Evolutionary conservation across 305 asterid species (phyloP), one percentile per base, ranked within the genome.

Genomic region (Petunia hybrid): DNA sequence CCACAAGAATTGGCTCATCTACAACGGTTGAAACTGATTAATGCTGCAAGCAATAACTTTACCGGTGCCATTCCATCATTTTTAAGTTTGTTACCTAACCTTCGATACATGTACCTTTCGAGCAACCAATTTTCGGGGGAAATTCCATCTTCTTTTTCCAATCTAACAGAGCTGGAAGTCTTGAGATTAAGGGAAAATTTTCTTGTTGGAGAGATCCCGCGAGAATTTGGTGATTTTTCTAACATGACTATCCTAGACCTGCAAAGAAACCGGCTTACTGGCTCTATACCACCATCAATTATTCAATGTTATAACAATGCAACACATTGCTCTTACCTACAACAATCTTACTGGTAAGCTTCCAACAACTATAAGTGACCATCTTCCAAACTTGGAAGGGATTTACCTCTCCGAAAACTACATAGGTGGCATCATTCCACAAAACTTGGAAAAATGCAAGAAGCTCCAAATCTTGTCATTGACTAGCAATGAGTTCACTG

Each of bases 41-140:
- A 81, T 59, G 31, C 31, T 40, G 80, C 2, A 36, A 61, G n/a
- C 75, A 88, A 86, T 39, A 7, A 41, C 35, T 45, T 88, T 8
- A 51, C 4, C 1, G 86, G 84, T 36, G 63, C 79, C 39, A 45
- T 88, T 40, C 89, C 88, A 1, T 62, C 79, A 9, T 80, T 85
- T 60, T 81, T 87, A 35, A 35, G 70, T 1, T 53, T 43, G 39
- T 73, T 82, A 70, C 43, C 82, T 2, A 68, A 80, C 2, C 84
- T 87, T 39, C 78, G 59, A 22, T 6, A 31, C 9, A 38, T 89
- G 39, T 48, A 64, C 22, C 83, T 88, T 14, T 55, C 61, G 6
- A 55, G 7, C 22, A 55, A 55, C 22, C 61, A 55, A 13, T 12
- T 55, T 12, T 55, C 60, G 1, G 60, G 22, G 14, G 14, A 55